A percentile compares a stretch with the other conserved stretches of the same genome.
Evolutionary conservation across 257 asterid species (phyloP).

Genomic region (Primulina huaijiensis): DNA sequence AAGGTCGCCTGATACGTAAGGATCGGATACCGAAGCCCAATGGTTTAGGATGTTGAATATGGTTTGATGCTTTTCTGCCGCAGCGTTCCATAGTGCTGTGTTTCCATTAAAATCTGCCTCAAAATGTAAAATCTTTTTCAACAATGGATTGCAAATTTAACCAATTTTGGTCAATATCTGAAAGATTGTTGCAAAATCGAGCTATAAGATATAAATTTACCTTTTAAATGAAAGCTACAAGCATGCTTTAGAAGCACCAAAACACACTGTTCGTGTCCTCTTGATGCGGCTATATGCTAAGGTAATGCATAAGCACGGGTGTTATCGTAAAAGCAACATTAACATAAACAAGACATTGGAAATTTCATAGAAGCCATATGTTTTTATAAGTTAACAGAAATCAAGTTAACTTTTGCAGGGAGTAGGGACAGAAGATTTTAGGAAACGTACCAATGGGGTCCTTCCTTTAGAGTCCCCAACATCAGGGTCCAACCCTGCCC

Average conservation of each 20-base stretch:
- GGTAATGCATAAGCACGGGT: not conserved
- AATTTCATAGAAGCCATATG: not conserved
- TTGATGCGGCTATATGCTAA: slow-evolving; percentile 86
- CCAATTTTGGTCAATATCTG: not conserved
- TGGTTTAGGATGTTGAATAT: slow-evolving; percentile 71
- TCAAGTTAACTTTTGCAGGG: not conserved
- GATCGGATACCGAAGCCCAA: slow-evolving; percentile 82
- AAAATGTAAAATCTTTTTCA: not conserved
- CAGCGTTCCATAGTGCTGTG: slow-evolving; percentile 84
- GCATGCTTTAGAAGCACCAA: slow-evolving; percentile 82
- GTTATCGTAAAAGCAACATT: not conserved
- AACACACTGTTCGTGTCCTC: slow-evolving; percentile 87
- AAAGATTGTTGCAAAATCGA: not conserved
- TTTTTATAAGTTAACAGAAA: not conserved
- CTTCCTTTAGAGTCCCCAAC: slow-evolving; percentile 75
- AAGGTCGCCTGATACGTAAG: slow-evolving; percentile 73
- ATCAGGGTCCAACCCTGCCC: slow-evolving; percentile 83
- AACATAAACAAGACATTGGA: not conserved
- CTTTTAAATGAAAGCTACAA: slow-evolving; percentile 67
- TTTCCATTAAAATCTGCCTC: slow-evolving; percentile 67
- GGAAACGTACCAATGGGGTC: slow-evolving; percentile 67
- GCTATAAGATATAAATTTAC: slow-evolving; percentile 29
- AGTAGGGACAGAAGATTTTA: not conserved
- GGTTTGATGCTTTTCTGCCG: slow-evolving; percentile 61
- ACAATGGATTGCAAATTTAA: not conserved